Evolutionary conservation across 176 grass and related monocot species (phyloP).

Genomic region (Hsuehochloa calcarea): DNA sequence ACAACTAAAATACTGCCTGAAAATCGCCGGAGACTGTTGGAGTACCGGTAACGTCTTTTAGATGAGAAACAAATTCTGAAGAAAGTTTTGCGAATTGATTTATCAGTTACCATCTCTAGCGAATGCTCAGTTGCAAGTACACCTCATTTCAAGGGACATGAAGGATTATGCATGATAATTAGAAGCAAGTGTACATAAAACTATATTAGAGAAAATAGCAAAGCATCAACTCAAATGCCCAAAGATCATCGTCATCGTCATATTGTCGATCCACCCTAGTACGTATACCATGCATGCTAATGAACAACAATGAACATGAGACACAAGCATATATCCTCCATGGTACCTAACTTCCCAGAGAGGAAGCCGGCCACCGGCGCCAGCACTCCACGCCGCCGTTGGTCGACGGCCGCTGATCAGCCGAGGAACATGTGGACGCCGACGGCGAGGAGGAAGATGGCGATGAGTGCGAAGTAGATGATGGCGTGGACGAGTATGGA

Average conservation of each 20-base stretch:
- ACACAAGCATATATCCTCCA: not conserved
- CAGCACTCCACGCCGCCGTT: not conserved
- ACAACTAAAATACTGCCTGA: not conserved
- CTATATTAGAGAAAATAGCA: not conserved
- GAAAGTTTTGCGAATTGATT: not conserved
- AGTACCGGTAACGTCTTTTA: not conserved
- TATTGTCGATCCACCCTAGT: not conserved
- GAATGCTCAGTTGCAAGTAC: not conserved
- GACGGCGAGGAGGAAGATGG: slow-evolving; percentile 80
- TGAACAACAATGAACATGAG: not conserved
- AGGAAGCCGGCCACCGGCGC: not conserved
- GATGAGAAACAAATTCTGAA: not conserved
- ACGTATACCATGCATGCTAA: not conserved
- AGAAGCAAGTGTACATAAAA: not conserved
- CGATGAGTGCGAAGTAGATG: slow-evolving; percentile 81
- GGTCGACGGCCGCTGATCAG: not conserved
- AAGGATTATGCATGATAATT: not conserved
- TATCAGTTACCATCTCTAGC: not conserved
- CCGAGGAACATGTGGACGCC: slow-evolving; percentile 70
- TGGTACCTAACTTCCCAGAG: not conserved
- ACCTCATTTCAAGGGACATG: not conserved
- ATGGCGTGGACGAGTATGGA: slow-evolving; percentile 80
- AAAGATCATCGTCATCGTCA: not conserved
- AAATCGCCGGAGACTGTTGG: not conserved
- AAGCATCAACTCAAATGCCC: not conserved